Evolutionary conservation across 2,329 filamentous ascomycete species (phyloP).

Genomic region (Furcasterigmium sp.): DNA sequence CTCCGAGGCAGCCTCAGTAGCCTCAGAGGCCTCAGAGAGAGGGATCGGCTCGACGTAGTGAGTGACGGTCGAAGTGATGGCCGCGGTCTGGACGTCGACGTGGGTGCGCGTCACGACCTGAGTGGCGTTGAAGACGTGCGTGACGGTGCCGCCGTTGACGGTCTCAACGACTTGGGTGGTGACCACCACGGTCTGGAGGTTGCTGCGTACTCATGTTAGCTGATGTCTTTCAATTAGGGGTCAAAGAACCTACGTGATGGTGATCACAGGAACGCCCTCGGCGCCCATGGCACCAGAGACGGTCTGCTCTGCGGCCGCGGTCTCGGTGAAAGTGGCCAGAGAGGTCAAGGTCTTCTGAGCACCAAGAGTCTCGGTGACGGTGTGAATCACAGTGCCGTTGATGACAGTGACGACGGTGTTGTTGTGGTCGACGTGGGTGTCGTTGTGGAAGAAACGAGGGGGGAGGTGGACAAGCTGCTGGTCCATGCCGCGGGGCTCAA

Average conservation of each 20-base stretch:
- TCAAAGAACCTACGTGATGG: neutral
- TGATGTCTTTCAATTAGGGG: neutral
- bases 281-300: neutral
- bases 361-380: neutral
- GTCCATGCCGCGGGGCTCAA: too few species aligned
- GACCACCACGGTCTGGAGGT: neutral
- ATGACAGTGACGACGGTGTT: neutral
- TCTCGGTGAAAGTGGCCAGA: neutral
- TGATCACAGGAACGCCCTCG: neutral
- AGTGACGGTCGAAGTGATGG: conserved; percentile 1
- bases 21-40: conserved; percentile 1
- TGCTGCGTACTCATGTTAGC: neutral
- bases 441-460: neutral
- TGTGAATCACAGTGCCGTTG: neutral
- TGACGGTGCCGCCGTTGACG: neutral
- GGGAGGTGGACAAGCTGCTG: neutral
- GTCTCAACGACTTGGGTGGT: conserved; percentile 2
- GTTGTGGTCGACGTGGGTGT: neutral
- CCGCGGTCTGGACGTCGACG: neutral
- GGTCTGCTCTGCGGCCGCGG: neutral
- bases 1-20: conserved; percentile 1
- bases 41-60: neutral
- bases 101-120: neutral
- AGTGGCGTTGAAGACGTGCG: neutral
- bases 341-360: neutral